phyloP scores from a whole-genome alignment of 352 stramenopile species.

The Phytophthora meadii region DNA sequence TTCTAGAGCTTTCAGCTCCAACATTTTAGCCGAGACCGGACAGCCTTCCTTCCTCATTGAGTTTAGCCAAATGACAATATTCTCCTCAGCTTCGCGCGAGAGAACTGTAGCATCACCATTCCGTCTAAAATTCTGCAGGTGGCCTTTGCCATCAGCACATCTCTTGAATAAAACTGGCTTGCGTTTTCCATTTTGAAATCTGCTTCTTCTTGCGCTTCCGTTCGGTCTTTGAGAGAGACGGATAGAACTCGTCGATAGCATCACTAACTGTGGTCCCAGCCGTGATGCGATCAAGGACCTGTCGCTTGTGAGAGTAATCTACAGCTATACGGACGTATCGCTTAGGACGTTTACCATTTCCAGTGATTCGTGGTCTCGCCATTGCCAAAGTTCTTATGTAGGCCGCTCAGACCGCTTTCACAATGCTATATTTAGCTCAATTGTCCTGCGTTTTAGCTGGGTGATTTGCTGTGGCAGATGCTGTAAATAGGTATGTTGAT shows the following conservation, averaged over 20 bases:
- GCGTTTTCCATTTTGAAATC: neutral
- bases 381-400: neutral
- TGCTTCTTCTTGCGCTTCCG: conserved; percentile 1
- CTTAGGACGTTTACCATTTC: neutral
- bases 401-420: neutral
- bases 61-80: conserved; percentile 10
- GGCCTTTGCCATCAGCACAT: neutral
- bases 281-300: neutral
- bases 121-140: neutral
- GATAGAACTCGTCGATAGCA: neutral
- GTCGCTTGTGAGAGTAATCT: neutral
- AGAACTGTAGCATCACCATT: conserved; percentile 11
- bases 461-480: neutral
- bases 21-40: conserved; percentile 1
- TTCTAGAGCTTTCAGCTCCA: neutral
- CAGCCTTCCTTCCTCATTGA: conserved; percentile 9
- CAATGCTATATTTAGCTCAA: too few relatives aligned
- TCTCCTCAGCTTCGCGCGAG: neutral
- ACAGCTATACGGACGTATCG: neutral
- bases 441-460: too few relatives aligned
- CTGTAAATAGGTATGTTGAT: neutral
- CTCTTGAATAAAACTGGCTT: neutral
- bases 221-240: neutral
- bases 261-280: neutral
- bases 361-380: conserved; percentile 1